Percentiles rank a stretch among this genome's conserved stretches.
Conservation (phyloP, 805 yeast species). For the Starmerella tilneyi region DNA sequence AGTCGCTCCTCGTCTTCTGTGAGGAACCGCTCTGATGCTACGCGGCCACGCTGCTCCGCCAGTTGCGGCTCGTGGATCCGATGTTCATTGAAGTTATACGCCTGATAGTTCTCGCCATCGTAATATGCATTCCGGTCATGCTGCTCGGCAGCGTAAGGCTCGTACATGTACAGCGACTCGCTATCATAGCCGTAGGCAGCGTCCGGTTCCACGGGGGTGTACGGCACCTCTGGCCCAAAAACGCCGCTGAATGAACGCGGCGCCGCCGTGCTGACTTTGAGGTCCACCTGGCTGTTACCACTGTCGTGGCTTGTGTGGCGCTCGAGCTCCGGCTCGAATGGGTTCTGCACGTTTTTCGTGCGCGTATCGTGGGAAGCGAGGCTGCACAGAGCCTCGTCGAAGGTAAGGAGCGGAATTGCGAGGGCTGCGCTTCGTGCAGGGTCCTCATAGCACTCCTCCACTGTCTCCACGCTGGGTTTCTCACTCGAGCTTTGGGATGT, state of each 20-base stretch:
- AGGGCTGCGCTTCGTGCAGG: constrained; percentile 16
- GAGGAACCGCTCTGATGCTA: too few relatives aligned
- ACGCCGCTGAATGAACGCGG: not conserved
- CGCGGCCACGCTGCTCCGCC: too few relatives aligned
- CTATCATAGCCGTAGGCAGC: constrained; percentile 2
- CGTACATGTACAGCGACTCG: constrained; percentile 1
- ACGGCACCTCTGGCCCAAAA: not conserved
- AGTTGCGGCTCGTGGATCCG: too few relatives aligned
- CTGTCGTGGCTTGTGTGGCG: not conserved
- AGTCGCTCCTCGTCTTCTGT: not conserved
- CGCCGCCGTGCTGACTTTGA: not conserved
- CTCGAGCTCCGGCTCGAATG: constrained; percentile 1
- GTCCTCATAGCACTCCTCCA: constrained; percentile 20
- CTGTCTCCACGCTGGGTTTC: not conserved
- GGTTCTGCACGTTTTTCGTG: too few relatives aligned
- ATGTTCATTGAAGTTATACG: constrained; percentile 2
- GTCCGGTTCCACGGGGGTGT: constrained; percentile 3
- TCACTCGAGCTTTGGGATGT: not conserved
- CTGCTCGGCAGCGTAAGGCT: constrained; percentile 6
- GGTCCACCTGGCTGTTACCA: not conserved
- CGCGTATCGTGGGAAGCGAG: too few relatives aligned
- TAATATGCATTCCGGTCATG: constrained; percentile 1
- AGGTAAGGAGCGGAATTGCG: constrained; percentile 15
- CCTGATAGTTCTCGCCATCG: constrained; percentile 1
- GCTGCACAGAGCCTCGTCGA: constrained; percentile 9